Base-by-base conservation (phyloP, 1,139 yeast species). In the Entelexis sorbosivorans region DNA sequence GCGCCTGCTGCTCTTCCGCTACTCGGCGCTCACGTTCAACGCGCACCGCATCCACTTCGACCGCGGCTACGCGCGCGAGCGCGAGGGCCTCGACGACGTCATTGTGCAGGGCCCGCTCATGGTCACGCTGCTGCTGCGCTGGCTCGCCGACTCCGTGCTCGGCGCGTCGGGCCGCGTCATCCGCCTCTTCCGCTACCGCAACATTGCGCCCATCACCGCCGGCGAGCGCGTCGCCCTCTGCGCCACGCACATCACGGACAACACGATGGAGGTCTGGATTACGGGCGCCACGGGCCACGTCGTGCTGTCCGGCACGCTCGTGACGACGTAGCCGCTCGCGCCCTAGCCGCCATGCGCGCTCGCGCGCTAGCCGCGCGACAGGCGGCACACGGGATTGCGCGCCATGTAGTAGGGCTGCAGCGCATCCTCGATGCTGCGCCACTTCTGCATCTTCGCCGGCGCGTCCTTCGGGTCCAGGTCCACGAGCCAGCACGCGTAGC, bases 101-200 rank as follows among this genome's bases (percentile, higher is more conserved):
- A 68, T 91, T 0, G 82, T 83, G 0, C 96, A 85, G 44, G 98
- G 96, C 0, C 96, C 97, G 0, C 69, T 88, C 48, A 70, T 82
- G 56, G 75, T 84, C 1, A 78, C 83, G 2, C 58, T 84, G 42
- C 58, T 77, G 17, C 63, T 84, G 42, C 74, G 76, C 52, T 81
- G 78, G 75, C 49, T 61, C 20, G 50, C 58, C 19, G 49, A 51
- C 14, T 48, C 56, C 14, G 44, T 57, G 10, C 54, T 54, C 10
- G 44, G 32, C 5, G 26, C 35, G 11, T 56, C 59, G 11, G 17
- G 34, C n/a, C 44, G 56, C 3, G 32, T 35, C 5, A 66, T 71
- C 54, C 58, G 57, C 32, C 52, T 56, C 11, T 72, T 80, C 55
- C 63, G 61, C 26, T 81, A 81, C 64, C 71, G 73, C 51, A 79